phyloP scores from a whole-genome alignment of 2,329 filamentous ascomycete species.

The Alternaria sp. region DNA sequence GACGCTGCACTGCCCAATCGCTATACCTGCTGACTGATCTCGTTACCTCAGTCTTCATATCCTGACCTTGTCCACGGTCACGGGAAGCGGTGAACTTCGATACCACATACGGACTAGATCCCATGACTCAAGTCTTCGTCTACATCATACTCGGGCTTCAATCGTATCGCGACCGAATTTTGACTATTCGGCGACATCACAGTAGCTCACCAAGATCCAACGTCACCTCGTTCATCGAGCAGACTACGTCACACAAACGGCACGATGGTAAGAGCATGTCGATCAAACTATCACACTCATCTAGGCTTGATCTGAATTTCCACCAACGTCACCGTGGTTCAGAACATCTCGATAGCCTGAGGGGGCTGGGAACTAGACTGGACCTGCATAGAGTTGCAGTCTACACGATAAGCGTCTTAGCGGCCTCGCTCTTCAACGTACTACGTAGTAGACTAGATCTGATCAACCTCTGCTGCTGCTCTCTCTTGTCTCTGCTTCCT shows the following conservation, averaged over 20 bases:
- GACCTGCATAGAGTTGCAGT: not conserved
- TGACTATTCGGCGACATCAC: not conserved
- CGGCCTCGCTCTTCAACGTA: not conserved
- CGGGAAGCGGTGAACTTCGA: slow-evolving; percentile 8
- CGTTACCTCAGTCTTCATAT: not conserved
- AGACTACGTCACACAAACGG: not conserved
- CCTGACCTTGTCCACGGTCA: not conserved
- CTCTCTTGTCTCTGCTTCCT: not conserved
- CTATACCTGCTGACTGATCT: not conserved
- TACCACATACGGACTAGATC: not conserved
- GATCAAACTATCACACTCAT: not conserved
- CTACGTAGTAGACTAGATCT: not conserved
- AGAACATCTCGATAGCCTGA: not conserved
- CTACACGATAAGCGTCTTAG: not conserved
- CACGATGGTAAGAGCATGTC: not conserved
- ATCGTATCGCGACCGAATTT: not conserved
- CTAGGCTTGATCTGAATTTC: not conserved
- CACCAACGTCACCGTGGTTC: not conserved
- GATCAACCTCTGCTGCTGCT: not conserved
- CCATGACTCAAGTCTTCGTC: not conserved
- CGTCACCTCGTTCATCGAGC: not conserved
- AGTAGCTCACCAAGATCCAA: not conserved
- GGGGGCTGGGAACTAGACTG: not conserved
- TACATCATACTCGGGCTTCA: slow-evolving; percentile 5
- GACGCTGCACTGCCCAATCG: not conserved